Evolutionary conservation across 1,139 yeast species (phyloP).

Genomic region (Yamadazyma membranifaciens): DNA sequence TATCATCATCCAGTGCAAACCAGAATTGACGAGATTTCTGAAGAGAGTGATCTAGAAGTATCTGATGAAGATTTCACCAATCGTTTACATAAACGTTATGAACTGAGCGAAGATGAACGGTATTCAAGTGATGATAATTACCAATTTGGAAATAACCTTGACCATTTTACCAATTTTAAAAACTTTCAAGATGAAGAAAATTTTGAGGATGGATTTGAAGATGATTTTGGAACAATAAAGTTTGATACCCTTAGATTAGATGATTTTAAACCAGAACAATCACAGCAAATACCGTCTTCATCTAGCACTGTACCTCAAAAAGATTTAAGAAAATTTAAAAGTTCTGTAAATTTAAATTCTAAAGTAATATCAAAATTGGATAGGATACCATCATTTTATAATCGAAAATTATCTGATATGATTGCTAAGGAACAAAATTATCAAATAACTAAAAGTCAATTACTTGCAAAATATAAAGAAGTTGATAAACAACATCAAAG

Average conservation of each 20-base stretch:
- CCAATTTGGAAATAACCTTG: slow-evolving; percentile 40
- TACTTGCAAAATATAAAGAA: slow-evolving; percentile 18
- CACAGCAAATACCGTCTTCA: neutral
- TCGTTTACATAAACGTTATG: slow-evolving; percentile 1
- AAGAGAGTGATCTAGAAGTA: slow-evolving; percentile 10
- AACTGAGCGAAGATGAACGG: slow-evolving; percentile 3
- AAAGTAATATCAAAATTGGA: slow-evolving; percentile 38
- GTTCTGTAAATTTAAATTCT: slow-evolving; percentile 35
- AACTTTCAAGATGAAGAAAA: slow-evolving; percentile 35
- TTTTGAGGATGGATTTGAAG: slow-evolving; percentile 38
- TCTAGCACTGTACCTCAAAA: slow-evolving; percentile 5
- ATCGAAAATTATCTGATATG: slow-evolving; percentile 14
- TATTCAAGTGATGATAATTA: slow-evolving; percentile 32
- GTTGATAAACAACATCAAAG: slow-evolving; percentile 17
- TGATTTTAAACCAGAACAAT: slow-evolving; percentile 5
- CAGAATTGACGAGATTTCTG: slow-evolving; percentile 8
- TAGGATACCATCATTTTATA: slow-evolving; percentile 44
- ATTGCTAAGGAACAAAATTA: slow-evolving; percentile 15
- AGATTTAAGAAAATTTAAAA: slow-evolving; percentile 27
- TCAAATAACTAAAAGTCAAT: slow-evolving; percentile 14
- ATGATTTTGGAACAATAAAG: slow-evolving; percentile 23
- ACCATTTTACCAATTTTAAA: slow-evolving; percentile 8
- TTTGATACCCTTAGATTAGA: neutral
- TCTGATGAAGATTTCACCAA: slow-evolving; percentile 7
- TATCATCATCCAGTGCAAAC: slow-evolving; percentile 5